Base-by-base conservation (phyloP, 2,329 filamentous ascomycete genomes). In the Stagonosporopsis tanaceti region DNA sequence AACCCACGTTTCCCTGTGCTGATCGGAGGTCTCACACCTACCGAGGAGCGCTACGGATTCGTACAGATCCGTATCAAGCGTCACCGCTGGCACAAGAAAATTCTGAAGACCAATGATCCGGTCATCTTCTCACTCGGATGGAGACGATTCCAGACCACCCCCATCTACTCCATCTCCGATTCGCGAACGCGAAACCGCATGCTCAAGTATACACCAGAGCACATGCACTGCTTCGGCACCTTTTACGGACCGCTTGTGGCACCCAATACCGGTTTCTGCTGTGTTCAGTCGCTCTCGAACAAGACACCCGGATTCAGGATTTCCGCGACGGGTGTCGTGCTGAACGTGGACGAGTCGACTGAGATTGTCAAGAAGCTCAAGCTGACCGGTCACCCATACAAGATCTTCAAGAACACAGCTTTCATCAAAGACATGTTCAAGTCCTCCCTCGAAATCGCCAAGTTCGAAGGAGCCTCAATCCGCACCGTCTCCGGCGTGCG, bases 321-420 rank as follows among this genome's bases (percentile, higher is more conserved):
- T 65, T 92, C 95, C 9, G 96, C 95, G 2, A 97, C 93, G 0
- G 95, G 95, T 60, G 95, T 95, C 2, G 92, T 99, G 4, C 82
- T 98, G 63, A 93, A 89, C 71, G 95, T 99, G 20, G 95, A 99
- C 74, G 93, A 98, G 79, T 92, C 90, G 38, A 93, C 92, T 3
- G 95, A 99, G 76, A 98, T 99, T 64, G 95, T 99, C 77, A 99
- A 99, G 85, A 99, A 99, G 83, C 88, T 99, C 73, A 99, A 99
- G 78, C 86, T 99, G 46, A 97, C 93, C 0, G 95, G 95, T 59
- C 84, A 87, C 45, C 93, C 95, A 1, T 96, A 95, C 85, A 98
- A 98, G 81, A 96, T 98, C 78, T 98, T 96, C 87, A 97, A 97
- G 79, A 99, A 99, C 81, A 99, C 95, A 0, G 93, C 95, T 37